These are phyloP conservation scores for Lantana camara DNA, from an alignment of 257 asterid genomes.

Conservation along the genomic window DNA sequence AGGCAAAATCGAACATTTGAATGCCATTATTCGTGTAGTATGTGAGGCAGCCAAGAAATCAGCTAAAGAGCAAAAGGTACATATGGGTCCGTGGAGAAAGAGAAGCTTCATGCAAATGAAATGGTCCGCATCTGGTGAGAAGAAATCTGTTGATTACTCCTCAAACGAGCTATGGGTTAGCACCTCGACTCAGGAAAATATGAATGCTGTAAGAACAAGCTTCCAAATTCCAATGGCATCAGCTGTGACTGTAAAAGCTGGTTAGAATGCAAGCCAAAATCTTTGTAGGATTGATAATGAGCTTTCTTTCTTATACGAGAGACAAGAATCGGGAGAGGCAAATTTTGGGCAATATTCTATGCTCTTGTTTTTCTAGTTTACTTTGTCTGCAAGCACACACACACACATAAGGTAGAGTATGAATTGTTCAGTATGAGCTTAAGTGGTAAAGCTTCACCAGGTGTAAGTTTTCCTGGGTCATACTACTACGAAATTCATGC, in stretches of 20 bases:
- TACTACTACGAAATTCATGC: conserved; percentile 14
- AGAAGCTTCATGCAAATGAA: conserved; percentile 53
- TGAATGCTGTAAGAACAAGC: background rate
- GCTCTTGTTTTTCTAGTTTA: background rate
- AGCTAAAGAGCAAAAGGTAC: conserved; percentile 41
- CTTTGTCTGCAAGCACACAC: background rate
- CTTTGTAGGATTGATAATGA: background rate
- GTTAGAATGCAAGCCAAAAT: background rate
- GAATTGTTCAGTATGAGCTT: background rate
- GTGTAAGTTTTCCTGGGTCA: background rate
- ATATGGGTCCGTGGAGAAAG: conserved; percentile 64
- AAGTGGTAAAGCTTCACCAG: background rate
- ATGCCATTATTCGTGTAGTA: conserved; percentile 42
- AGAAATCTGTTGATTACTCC: background rate
- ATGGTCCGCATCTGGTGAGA: conserved; percentile 44
- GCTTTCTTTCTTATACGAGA: background rate
- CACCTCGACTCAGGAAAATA: background rate
- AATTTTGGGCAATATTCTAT: background rate
- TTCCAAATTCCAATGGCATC: conserved; percentile 3
- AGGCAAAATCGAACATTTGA: conserved; percentile 49
- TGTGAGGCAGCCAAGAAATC: conserved; percentile 65
- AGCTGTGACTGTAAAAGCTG: background rate
- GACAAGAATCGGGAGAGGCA: background rate
- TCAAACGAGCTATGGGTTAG: background rate
- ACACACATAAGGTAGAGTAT: background rate